These are phyloP conservation scores for Wickerhamomyces chambardii DNA, from an alignment of 805 yeast species.

Conservation along the genomic window DNA sequence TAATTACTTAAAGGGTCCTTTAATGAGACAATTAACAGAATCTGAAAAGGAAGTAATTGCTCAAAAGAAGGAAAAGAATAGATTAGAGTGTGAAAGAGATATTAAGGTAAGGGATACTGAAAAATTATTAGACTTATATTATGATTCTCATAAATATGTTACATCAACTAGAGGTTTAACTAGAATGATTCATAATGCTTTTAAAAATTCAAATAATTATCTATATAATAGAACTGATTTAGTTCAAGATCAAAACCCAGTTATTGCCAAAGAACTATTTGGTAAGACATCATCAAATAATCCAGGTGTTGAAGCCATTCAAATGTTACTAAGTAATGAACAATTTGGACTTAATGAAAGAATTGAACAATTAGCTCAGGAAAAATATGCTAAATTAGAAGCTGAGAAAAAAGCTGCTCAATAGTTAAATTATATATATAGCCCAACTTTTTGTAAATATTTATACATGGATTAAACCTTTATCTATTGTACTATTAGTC, in stretches of 20 bases:
- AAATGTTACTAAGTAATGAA: slow-evolving; percentile 25
- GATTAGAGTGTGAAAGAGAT: slow-evolving; percentile 43
- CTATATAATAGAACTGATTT: slow-evolving; percentile 15
- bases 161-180: slow-evolving; percentile 62
- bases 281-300: slow-evolving; percentile 22
- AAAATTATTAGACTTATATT: slow-evolving; percentile 60
- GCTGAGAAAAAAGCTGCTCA: background rate
- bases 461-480: background rate
- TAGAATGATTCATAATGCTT: slow-evolving; percentile 47
- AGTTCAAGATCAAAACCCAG: slow-evolving; percentile 12
- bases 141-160: slow-evolving; percentile 59
- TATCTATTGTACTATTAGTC: too few species aligned
- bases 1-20: slow-evolving; percentile 52
- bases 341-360: slow-evolving; percentile 18
- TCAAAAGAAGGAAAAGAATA: slow-evolving; percentile 60
- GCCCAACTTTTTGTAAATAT: background rate
- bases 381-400: background rate
- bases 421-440: background rate
- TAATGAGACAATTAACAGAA: slow-evolving; percentile 62
- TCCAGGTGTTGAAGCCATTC: slow-evolving; percentile 24
- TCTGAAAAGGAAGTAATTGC: slow-evolving; percentile 53
- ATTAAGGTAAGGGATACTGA: slow-evolving; percentile 44
- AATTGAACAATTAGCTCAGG: slow-evolving; percentile 5
- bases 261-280: slow-evolving; percentile 24
- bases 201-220: slow-evolving; percentile 20